phyloP scores from a whole-genome alignment of 768 basidiomycete species.

The Clathrus columnatus region DNA sequence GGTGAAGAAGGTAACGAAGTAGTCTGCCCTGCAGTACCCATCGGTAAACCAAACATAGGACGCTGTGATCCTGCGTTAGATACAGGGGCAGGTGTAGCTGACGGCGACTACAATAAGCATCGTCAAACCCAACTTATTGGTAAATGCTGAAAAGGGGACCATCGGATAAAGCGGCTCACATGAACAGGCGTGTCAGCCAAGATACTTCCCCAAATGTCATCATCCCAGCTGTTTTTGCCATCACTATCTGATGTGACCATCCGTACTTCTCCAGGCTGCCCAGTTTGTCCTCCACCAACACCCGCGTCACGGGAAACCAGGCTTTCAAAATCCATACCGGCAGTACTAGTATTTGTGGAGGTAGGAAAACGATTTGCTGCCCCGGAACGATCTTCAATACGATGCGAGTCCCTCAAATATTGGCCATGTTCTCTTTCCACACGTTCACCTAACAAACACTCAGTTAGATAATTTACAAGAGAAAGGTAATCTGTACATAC shows the following conservation, averaged over 20 bases:
- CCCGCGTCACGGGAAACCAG: conserved; percentile 45
- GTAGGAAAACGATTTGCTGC: conserved; percentile 25
- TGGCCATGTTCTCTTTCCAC: conserved; percentile 91
- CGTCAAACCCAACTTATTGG: conserved; percentile 9
- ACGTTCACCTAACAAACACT: conserved; percentile 48
- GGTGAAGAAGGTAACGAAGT: conserved; percentile 15
- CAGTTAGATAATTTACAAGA: no score
- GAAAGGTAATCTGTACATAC: neutral
- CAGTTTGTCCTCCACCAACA: neutral
- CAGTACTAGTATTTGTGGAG: conserved; percentile 26
- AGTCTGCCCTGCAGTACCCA: neutral
- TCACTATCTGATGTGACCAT: conserved; percentile 39
- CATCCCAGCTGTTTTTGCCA: conserved; percentile 53
- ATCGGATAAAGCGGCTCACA: conserved; percentile 16
- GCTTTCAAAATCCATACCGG: conserved; percentile 74
- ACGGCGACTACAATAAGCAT: conserved; percentile 20
- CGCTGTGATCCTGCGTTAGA: neutral
- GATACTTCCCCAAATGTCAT: conserved; percentile 81
- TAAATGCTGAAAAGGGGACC: neutral
- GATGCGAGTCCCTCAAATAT: conserved; percentile 86
- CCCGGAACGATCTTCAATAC: conserved; percentile 72
- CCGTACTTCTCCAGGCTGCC: neutral
- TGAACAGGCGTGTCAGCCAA: conserved; percentile 35
- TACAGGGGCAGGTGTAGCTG: neutral
- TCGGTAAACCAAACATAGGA: neutral